A percentile compares a stretch with the other conserved stretches of the same genome.
Conservation (phyloP, 306 rosid genomes). For the Nissolia schottii region DNA sequence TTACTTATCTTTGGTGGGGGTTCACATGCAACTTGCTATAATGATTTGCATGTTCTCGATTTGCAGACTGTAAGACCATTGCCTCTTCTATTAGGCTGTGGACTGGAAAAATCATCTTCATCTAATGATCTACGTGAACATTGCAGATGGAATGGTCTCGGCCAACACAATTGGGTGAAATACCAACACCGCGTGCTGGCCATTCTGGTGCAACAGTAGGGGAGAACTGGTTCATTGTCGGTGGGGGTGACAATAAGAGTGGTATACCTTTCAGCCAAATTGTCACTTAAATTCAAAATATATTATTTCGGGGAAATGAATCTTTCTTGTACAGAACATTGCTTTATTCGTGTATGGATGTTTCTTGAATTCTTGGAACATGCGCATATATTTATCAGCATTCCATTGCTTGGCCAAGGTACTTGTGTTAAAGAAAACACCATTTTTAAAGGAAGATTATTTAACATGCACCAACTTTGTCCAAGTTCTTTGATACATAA, state of each 20-base stretch:
- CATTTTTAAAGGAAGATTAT: not conserved
- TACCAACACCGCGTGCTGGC: constrained; percentile 87
- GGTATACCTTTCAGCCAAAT: constrained; percentile 42
- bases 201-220: constrained; percentile 87
- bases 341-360: not conserved
- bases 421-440: not conserved
- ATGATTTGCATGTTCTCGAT: constrained; percentile 92
- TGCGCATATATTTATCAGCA: not conserved
- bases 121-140: constrained; percentile 28
- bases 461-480: not conserved
- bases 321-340: not conserved
- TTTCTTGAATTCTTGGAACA: not conserved
- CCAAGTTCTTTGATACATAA: not conserved
- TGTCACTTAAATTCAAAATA: constrained; percentile 14
- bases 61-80: constrained; percentile 65
- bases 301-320: not conserved
- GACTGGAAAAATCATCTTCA: not conserved
- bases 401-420: not conserved
- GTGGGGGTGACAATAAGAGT: constrained; percentile 92
- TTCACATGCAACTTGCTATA: constrained; percentile 92
- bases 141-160: constrained; percentile 88
- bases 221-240: constrained; percentile 95
- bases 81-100: constrained; percentile 2
- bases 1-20: constrained; percentile 96
- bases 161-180: constrained; percentile 80